phyloP scores from a whole-genome alignment of 345 rosid genomes.

The Laguncularia racemosa region DNA sequence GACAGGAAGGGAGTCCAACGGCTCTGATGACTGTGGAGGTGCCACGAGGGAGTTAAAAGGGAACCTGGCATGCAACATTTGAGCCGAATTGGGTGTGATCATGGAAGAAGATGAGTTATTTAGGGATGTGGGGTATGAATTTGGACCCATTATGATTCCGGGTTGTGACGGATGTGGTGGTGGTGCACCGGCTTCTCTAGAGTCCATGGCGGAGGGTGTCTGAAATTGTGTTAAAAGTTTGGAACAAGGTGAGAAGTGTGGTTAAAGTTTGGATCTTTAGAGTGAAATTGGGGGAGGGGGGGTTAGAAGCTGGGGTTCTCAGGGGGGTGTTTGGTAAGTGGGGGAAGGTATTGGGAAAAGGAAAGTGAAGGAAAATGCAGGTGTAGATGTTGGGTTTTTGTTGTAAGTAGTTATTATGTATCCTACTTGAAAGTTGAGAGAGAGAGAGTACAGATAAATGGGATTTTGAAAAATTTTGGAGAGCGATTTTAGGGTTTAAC shows the following conservation, averaged over 20 bases:
- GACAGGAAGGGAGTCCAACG: constrained; percentile 22
- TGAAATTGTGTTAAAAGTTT: constrained; percentile 1
- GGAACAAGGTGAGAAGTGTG: neutral
- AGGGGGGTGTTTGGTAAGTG: constrained; percentile 5
- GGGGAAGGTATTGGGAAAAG: neutral
- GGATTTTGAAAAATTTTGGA: constrained; percentile 3
- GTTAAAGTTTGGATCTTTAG: too few species aligned
- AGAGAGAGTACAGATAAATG: neutral
- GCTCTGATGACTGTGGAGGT: constrained; percentile 22
- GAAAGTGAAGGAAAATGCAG: neutral
- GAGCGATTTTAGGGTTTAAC: constrained; percentile 1
- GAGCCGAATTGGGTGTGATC: constrained; percentile 12
- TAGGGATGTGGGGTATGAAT: constrained; percentile 12
- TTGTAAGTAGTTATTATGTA: constrained; percentile 6
- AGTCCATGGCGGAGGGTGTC: constrained; percentile 35
- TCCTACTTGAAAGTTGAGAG: neutral
- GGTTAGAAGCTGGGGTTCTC: too few species aligned
- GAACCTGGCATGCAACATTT: constrained; percentile 26
- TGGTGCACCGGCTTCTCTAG: constrained; percentile 26
- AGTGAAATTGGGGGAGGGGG: too few species aligned
- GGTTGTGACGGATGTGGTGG: constrained; percentile 9
- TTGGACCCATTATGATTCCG: constrained; percentile 11
- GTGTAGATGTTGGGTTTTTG: neutral
- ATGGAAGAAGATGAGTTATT: constrained; percentile 1
- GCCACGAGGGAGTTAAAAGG: constrained; percentile 23